These are phyloP conservation scores for Epicoccum sorghinum DNA, from an alignment of 2,329 filamentous ascomycete species.

Conservation along the genomic window DNA sequence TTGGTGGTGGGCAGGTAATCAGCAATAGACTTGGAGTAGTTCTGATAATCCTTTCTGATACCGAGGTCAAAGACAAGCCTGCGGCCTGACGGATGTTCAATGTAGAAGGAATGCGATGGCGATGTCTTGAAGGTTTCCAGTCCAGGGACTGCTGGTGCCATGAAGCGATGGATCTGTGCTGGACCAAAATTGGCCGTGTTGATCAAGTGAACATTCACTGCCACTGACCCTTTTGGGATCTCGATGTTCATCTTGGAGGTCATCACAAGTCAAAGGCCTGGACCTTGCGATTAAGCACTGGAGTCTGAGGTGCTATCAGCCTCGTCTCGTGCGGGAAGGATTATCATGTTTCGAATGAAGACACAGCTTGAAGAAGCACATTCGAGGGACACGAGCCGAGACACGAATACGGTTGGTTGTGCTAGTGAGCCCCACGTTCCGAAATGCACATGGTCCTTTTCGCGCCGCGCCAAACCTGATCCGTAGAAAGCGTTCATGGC, in stretches of 20 bases:
- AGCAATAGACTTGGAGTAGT: slow-evolving; percentile 28
- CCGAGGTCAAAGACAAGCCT: slow-evolving; percentile 57
- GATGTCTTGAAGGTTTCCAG: slow-evolving; percentile 28
- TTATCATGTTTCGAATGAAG: neutral
- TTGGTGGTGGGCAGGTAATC: slow-evolving; percentile 27
- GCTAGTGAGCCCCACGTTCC: neutral
- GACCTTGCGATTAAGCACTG: too few relatives aligned
- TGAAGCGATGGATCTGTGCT: slow-evolving; percentile 39
- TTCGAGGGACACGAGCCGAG: neutral
- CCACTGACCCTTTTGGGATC: slow-evolving; percentile 11
- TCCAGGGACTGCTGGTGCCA: slow-evolving; percentile 27
- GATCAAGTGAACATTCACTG: slow-evolving; percentile 37
- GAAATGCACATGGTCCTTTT: neutral
- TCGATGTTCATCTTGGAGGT: slow-evolving; percentile 8
- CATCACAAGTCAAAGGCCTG: neutral
- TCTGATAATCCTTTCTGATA: slow-evolving; percentile 54
- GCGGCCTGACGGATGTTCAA: slow-evolving; percentile 53
- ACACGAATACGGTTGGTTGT: too few relatives aligned
- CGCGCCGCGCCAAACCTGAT: neutral
- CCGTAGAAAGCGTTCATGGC: neutral
- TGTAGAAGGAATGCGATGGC: slow-evolving; percentile 55
- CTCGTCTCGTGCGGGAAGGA: neutral
- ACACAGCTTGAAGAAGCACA: neutral
- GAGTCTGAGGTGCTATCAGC: neutral
- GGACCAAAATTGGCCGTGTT: slow-evolving; percentile 44